A percentile compares a stretch with the other conserved stretches of the same genome.
Conservation (phyloP, 2,329 filamentous ascomycete genomes). For the Xylaria sp. region DNA sequence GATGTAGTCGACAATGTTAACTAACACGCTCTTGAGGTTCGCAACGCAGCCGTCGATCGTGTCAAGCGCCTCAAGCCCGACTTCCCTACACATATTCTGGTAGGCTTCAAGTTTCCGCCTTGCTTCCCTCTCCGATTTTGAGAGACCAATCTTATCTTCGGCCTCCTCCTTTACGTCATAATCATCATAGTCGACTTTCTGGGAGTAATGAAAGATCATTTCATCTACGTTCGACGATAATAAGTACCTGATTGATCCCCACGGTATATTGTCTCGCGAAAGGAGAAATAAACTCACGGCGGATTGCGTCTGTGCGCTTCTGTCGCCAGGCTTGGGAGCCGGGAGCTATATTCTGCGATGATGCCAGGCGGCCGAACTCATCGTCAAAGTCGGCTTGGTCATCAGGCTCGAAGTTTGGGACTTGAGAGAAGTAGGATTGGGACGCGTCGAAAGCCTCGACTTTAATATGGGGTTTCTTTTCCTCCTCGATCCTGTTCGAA, state of each 20-base stretch:
- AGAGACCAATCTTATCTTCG: background rate
- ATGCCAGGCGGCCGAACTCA: slow-evolving; percentile 38
- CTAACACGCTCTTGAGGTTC: slow-evolving; percentile 31
- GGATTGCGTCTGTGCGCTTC: slow-evolving; percentile 21
- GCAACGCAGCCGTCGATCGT: slow-evolving; percentile 28
- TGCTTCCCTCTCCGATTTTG: background rate
- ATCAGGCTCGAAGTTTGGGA: slow-evolving; percentile 33
- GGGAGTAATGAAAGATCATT: slow-evolving; percentile 26
- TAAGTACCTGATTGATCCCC: background rate
- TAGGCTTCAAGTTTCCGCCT: background rate
- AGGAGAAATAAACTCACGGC: slow-evolving; percentile 16
- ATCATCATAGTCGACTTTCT: background rate
- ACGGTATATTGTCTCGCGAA: background rate
- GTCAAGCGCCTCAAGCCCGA: slow-evolving; percentile 23
- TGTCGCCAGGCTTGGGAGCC: slow-evolving; percentile 17
- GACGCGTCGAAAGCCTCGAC: slow-evolving; percentile 27
- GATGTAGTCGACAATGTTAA: slow-evolving; percentile 41
- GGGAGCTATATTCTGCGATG: slow-evolving; percentile 31
- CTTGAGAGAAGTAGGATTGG: slow-evolving; percentile 37
- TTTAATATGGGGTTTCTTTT: slow-evolving; percentile 5
- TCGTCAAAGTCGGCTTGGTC: slow-evolving; percentile 32
- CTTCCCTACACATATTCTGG: slow-evolving; percentile 29
- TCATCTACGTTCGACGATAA: slow-evolving; percentile 13
- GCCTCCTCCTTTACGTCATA: slow-evolving; percentile 10
- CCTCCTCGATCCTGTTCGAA: background rate